Conservation (phyloP, 306 rosid genomes). For the Alnus rubra region DNA sequence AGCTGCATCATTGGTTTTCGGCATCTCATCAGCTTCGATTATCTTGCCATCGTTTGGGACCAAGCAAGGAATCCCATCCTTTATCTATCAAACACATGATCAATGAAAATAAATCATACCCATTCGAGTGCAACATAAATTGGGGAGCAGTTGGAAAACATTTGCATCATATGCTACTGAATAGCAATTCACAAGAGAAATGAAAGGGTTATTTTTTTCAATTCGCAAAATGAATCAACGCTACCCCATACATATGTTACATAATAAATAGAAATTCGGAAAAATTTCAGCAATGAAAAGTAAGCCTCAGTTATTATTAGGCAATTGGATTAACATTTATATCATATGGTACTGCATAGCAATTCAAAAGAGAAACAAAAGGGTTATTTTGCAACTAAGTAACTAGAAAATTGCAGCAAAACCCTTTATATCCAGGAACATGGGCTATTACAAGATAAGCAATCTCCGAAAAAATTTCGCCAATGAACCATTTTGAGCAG, state of each 20-base stretch:
- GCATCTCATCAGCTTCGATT: constrained; percentile 48
- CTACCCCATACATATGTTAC: neutral
- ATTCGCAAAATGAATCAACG: neutral
- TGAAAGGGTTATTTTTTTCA: neutral
- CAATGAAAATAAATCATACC: constrained; percentile 15
- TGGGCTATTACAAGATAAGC: neutral
- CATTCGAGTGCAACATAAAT: neutral
- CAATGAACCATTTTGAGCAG: neutral
- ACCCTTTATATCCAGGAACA: neutral
- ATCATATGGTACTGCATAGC: neutral
- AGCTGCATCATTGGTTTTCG: constrained; percentile 37
- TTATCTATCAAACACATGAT: constrained; percentile 46
- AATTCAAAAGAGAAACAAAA: neutral
- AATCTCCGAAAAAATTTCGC: neutral
- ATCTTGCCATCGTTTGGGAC: constrained; percentile 82
- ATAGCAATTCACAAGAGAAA: neutral
- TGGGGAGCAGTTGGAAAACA: neutral
- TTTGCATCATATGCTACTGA: neutral
- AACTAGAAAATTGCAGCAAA: constrained; percentile 1
- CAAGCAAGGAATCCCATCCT: constrained; percentile 76
- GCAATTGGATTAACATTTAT: neutral
- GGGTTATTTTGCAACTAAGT: neutral
- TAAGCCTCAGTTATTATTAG: neutral
- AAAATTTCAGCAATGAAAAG: constrained; percentile 1
- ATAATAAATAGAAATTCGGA: neutral